Evolutionary conservation across 371 early-diverging fungal genomes (phyloP).

Genomic region (Aphelidium insulamus): DNA sequence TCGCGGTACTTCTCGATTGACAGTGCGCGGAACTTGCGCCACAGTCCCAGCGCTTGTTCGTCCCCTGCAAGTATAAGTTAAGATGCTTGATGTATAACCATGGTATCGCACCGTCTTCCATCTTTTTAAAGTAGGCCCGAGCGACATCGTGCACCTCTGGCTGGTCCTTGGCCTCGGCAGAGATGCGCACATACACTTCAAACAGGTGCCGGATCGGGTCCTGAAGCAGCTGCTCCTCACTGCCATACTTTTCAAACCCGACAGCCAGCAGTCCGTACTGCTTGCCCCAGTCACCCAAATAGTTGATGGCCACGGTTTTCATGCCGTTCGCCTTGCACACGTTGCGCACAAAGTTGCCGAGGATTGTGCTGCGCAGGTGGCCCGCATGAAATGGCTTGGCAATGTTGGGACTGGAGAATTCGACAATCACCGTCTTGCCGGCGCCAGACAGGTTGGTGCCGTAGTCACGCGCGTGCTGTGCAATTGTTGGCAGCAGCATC

Average conservation of each 20-base stretch:
- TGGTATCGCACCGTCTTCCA: slow-evolving; percentile 67
- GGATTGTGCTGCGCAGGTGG: slow-evolving; percentile 93
- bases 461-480: slow-evolving; percentile 20
- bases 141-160: slow-evolving; percentile 63
- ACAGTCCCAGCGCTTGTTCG: slow-evolving; percentile 53
- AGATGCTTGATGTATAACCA: background rate
- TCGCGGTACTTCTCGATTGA: slow-evolving; percentile 87
- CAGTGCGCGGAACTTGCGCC: slow-evolving; percentile 81
- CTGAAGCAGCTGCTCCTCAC: slow-evolving; percentile 41
- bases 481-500: slow-evolving; percentile 23
- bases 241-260: slow-evolving; percentile 71
- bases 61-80: slow-evolving; percentile 20
- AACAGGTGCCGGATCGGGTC: slow-evolving; percentile 91
- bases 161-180: slow-evolving; percentile 41
- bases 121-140: slow-evolving; percentile 82
- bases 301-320: slow-evolving; percentile 77
- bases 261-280: slow-evolving; percentile 96
- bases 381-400: slow-evolving; percentile 99
- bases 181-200: slow-evolving; percentile 83
- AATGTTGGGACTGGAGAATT: slow-evolving; percentile 96
- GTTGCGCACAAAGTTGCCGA: slow-evolving; percentile 85
- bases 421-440: slow-evolving; percentile 57
- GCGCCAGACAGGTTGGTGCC: slow-evolving; percentile 40
- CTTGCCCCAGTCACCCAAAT: slow-evolving; percentile 99
- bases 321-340: slow-evolving; percentile 72